Percentiles rank a stretch among this genome's conserved stretches.
These are phyloP conservation scores for Hypoxylon sp. DNA, from an alignment of 2,329 filamentous ascomycete species.

Conservation along the genomic window DNA sequence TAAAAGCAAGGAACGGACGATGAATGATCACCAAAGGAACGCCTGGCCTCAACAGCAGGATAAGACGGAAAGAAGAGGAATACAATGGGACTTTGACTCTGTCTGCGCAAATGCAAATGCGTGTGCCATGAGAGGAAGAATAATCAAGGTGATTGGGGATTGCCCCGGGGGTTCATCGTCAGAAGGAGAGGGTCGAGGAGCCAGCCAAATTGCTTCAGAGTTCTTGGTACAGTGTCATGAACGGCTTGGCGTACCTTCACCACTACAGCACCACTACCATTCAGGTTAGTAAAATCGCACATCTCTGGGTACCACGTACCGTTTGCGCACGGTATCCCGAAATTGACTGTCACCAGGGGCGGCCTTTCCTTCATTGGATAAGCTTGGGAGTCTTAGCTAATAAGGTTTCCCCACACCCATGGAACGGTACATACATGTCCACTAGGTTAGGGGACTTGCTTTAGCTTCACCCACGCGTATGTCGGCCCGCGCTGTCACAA, in stretches of 20 bases:
- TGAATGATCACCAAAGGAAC: conserved; percentile 38
- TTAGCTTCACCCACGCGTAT: not conserved
- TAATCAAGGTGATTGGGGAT: conserved; percentile 32
- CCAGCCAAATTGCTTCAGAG: conserved; percentile 36
- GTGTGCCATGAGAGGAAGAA: conserved; percentile 30
- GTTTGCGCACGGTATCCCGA: conserved; percentile 33
- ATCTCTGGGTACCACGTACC: conserved; percentile 20
- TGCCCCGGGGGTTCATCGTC: conserved; percentile 32
- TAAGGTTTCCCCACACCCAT: conserved; percentile 11
- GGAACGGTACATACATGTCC: conserved; percentile 13
- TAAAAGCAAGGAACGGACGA: conserved; percentile 37
- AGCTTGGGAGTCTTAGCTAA: conserved; percentile 23
- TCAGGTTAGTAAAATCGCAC: conserved; percentile 19
- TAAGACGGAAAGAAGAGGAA: conserved; percentile 20
- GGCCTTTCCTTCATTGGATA: conserved; percentile 24
- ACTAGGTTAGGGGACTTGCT: not conserved
- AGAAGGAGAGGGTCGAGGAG: conserved; percentile 34
- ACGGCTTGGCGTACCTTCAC: conserved; percentile 18
- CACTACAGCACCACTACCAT: conserved; percentile 20
- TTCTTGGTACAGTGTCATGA: conserved; percentile 24
- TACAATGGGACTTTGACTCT: conserved; percentile 26
- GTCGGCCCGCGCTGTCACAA: not conserved
- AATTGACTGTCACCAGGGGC: conserved; percentile 34
- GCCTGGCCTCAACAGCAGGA: conserved; percentile 21
- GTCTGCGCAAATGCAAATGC: conserved; percentile 16